Evolutionary conservation across 176 grass and related monocot species (phyloP), one percentile per base, ranked within the genome.

Genomic region (Microstegium vimineum): DNA sequence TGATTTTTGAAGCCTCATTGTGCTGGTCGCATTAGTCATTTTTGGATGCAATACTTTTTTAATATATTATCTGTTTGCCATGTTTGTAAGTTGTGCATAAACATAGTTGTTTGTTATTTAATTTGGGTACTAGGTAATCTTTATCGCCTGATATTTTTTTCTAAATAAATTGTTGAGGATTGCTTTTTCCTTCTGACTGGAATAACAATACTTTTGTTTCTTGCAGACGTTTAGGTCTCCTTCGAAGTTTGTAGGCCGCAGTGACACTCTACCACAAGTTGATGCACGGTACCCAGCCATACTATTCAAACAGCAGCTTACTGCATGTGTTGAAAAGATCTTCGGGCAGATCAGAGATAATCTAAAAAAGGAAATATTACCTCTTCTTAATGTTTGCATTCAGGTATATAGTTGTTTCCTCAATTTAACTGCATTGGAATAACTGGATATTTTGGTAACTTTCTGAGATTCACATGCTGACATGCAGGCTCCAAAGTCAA

Each of bases 341-440:
- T 99, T 95, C 67, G 96, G 96, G 43, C 89, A 95, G 78, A 86
- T 99, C 52, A 91, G 96, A 78, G 96, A 99, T 86, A 95, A 94
- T 84, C 80, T 99, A 66, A 99, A 99, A 89, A 98, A 99, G 42
- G 89, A 99, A 84, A 94, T 95, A 86, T 89, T 57, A 76, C 93
- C 96, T 59, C 93, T 99, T 80, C 93, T 99, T 60, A 90, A 40
- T 88, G 66, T 92, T 63, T 99, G 96, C 89, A 99, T 99, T 83
- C 96, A 99, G 96, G 96, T 99, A 81, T 46, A 57, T 79, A 46
- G 56, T 77, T 34, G n/a, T 31, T 30, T 87, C 66, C 3, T 43
- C 22, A 65, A n/a, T 46, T 62, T 82, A 17, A 17, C 8, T 43
- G 36, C 63, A 32, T 74, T 69, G 75, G 70, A 73, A 63, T 38